Evolutionary conservation across 2,329 filamentous ascomycete genomes (phyloP).

Genomic region (Pseudocercospora fuligena): DNA sequence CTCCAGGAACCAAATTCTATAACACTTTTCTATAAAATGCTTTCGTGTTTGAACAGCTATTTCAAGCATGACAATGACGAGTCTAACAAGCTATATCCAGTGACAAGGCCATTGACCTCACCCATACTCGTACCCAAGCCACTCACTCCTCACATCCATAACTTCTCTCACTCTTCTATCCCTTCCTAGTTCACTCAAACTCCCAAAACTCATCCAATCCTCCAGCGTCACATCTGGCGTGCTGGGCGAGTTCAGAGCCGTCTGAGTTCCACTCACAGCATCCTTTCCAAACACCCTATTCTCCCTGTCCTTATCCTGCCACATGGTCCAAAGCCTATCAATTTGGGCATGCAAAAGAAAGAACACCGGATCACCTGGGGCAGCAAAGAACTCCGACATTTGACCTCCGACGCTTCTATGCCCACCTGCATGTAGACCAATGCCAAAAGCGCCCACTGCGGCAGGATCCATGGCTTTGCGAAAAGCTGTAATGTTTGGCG

Average conservation of each 20-base stretch:
- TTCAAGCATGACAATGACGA: too few relatives aligned
- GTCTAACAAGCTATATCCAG: too few relatives aligned
- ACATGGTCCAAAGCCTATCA: conserved; percentile 56
- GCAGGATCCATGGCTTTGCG: conserved; percentile 42
- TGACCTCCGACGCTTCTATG: conserved; percentile 55
- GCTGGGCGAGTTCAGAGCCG: neutral
- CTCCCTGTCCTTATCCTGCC: conserved; percentile 52
- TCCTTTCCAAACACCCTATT: conserved; percentile 8
- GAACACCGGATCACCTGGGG: conserved; percentile 54
- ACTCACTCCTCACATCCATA: neutral
- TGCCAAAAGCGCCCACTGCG: conserved; percentile 27
- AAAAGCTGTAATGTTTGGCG: neutral
- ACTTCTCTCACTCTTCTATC: neutral
- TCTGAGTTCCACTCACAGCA: conserved; percentile 1
- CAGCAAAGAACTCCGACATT: conserved; percentile 50
- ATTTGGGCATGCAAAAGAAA: conserved; percentile 56
- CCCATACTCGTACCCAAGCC: neutral
- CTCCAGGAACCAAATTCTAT: neutral
- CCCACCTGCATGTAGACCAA: conserved; percentile 51
- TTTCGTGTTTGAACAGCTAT: too few relatives aligned
- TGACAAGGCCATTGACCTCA: too few relatives aligned
- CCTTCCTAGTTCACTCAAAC: neutral
- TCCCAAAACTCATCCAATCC: neutral
- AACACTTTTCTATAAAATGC: too few relatives aligned
- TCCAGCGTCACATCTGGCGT: conserved; percentile 8